Base-by-base conservation (phyloP, 176 grass and related monocot genomes). In the Ensete glaucum region DNA sequence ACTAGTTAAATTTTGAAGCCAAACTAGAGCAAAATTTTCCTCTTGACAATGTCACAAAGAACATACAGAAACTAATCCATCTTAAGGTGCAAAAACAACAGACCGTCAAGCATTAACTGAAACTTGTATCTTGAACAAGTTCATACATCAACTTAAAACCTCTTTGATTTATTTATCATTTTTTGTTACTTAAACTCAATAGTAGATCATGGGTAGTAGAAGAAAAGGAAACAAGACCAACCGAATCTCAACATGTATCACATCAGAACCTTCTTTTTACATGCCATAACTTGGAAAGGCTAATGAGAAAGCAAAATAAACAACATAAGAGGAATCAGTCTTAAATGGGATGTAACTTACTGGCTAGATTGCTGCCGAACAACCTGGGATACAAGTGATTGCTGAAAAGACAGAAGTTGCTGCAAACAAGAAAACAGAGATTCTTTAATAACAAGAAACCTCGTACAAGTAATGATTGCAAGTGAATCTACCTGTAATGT, bases 401-500 rank as follows among this genome's bases (percentile, higher is more conserved):
- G 90, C 72, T 93, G 88, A 77, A 93, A 93, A 43, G 88, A 86
- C 74, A 98, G 82, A 66, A 98, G 77, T 98, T 93, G 90, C 94
- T 98, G 78, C 63, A 65, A 72, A 22, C 76, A 73, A 56, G 67
- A 29, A 13, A 43, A 82, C 16, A 70, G 25, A 50, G 19, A 21
- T 20, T 70, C 5, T 43, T 43, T 51, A 16, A 21, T 49, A 21
- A 4, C 2, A n/a, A 13, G 7, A 70, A 49, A 52, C 43, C 20
- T 16, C 9, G 8, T 15, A 70, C 20, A 6, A 50, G 12, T 21
- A 20, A 49, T 10, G n/a, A 76, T 67, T 1, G 7, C 62, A 85
- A 64, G 8, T 25, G 48, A 74, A 79, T 49, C 62, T 92, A 86
- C 89, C 87, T 92, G 89, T 85, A 96, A 74, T 49, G 87, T 88